A percentile compares a stretch with the other conserved stretches of the same genome.
These are phyloP conservation scores for Vigna radiata DNA, from an alignment of 306 rosid genomes.

Conservation along the genomic window DNA sequence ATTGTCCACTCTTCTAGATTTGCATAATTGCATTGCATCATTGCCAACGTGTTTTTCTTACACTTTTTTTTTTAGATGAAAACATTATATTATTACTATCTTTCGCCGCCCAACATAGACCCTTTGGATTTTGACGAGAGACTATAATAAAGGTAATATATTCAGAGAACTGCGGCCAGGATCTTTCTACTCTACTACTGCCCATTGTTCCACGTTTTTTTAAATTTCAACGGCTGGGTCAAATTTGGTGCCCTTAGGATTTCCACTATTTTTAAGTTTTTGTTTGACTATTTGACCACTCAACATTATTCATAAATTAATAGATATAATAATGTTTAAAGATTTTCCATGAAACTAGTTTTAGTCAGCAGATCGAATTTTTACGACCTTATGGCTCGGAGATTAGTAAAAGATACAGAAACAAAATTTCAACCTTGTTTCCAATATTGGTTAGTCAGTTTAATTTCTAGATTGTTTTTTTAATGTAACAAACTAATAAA, in stretches of 20 bases:
- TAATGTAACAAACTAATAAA: background rate
- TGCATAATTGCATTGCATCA: background rate
- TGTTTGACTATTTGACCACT: background rate
- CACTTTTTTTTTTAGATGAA: background rate
- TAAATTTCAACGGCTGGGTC: background rate
- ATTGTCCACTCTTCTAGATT: conserved; percentile 25
- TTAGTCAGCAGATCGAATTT: background rate
- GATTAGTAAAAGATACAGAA: background rate
- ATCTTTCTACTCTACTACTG: background rate
- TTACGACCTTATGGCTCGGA: background rate
- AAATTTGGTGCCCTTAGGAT: conserved; percentile 20
- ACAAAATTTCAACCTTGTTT: background rate
- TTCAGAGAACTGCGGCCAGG: conserved; percentile 18
- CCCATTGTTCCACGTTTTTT: background rate
- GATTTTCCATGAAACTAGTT: background rate
- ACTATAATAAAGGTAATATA: background rate
- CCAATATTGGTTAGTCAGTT: background rate
- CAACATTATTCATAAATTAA: background rate
- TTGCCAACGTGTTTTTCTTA: background rate
- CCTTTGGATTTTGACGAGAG: background rate
- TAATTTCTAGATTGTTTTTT: background rate
- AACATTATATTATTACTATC: background rate
- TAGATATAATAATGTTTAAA: background rate
- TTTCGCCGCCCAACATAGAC: conserved; percentile 30
- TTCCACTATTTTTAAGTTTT: background rate